phyloP scores from a whole-genome alignment of 2,329 filamentous ascomycete genomes.

The Talaromyces funiculosus region DNA sequence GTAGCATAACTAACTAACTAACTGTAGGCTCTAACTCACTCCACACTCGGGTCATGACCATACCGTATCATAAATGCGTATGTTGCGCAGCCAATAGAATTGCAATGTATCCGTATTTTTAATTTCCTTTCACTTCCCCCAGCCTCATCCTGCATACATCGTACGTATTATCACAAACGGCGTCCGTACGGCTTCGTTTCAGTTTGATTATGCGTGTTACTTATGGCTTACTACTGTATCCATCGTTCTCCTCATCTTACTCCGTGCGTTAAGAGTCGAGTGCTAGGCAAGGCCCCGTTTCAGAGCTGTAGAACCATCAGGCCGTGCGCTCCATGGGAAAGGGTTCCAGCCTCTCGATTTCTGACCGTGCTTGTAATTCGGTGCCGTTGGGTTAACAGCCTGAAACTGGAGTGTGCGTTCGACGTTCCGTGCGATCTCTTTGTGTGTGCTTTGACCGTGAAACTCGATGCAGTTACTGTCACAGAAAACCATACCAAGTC shows the following conservation, averaged over 20 bases:
- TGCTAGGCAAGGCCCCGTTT: background rate
- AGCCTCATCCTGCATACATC: background rate
- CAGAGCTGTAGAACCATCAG: background rate
- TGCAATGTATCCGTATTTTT: background rate
- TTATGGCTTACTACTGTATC: background rate
- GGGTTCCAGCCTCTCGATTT: background rate
- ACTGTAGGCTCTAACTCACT: too few relatives aligned
- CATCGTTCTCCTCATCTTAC: background rate
- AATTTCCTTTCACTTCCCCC: background rate
- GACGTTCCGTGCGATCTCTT: background rate
- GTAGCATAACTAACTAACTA: background rate
- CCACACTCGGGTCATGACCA: too few relatives aligned
- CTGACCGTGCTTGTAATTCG: background rate
- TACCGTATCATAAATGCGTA: background rate
- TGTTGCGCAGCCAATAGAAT: background rate
- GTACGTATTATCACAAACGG: background rate
- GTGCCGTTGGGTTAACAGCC: too few relatives aligned
- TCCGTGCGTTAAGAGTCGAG: too few relatives aligned
- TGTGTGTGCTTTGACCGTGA: background rate
- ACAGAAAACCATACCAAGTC: too few relatives aligned
- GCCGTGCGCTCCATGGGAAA: background rate
- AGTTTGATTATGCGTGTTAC: background rate
- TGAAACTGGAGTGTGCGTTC: background rate
- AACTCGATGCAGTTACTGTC: background rate
- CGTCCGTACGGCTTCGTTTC: background rate